These are phyloP conservation scores for Fusarium brevicatenulatum DNA, from an alignment of 2,329 filamentous ascomycete genomes.

Conservation along the genomic window DNA sequence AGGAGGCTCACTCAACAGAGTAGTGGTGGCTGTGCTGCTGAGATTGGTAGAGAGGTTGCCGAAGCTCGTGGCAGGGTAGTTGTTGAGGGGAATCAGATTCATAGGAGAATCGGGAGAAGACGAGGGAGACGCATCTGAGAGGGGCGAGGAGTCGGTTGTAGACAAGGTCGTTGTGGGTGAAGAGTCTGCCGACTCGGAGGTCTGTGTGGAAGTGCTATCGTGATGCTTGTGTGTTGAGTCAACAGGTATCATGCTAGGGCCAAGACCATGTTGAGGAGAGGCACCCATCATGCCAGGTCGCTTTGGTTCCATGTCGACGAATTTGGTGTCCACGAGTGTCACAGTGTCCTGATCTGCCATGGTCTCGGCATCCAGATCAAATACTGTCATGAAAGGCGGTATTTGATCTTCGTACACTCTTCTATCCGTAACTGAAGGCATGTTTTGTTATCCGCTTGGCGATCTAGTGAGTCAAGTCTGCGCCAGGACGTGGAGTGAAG, in stretches of 20 bases:
- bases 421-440: conserved; percentile 70
- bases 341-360: conserved; percentile 65
- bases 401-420: conserved; percentile 75
- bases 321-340: conserved; percentile 64
- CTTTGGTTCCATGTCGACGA: conserved; percentile 59
- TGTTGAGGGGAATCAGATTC: conserved; percentile 75
- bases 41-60: conserved; percentile 49
- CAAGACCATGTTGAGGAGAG: conserved; percentile 51
- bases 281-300: conserved; percentile 52
- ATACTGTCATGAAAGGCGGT: conserved; percentile 81
- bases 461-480: background rate
- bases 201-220: conserved; percentile 81
- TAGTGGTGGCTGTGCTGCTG: conserved; percentile 13
- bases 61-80: conserved; percentile 72
- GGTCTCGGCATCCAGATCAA: conserved; percentile 69
- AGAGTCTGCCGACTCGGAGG: conserved; percentile 87
- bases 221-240: conserved; percentile 73
- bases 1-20: conserved; percentile 54
- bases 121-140: conserved; percentile 90
- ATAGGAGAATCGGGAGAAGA: conserved; percentile 92
- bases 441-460: conserved; percentile 50
- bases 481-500: conserved; percentile 5
- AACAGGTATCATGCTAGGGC: conserved; percentile 54
- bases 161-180: conserved; percentile 95
- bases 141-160: conserved; percentile 88